phyloP scores from a whole-genome alignment of 805 yeast genomes.

The Ogataea saltuana region DNA sequence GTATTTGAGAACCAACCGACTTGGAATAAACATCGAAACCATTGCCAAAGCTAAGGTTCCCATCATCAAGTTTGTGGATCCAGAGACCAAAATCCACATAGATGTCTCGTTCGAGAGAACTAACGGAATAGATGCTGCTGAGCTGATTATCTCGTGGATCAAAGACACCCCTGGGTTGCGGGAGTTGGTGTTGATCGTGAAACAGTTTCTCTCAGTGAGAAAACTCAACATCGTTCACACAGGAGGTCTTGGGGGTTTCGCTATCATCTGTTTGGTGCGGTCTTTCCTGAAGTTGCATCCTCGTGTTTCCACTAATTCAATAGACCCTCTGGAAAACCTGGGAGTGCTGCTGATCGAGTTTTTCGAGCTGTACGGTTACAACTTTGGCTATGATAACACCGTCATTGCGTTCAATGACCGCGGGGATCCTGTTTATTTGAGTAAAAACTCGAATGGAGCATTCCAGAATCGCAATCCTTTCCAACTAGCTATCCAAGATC shows the following conservation, averaged over 20 bases:
- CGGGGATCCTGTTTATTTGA: slow-evolving; percentile 59
- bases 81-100: slow-evolving; percentile 65
- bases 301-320: slow-evolving; percentile 62
- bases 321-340: slow-evolving; percentile 69
- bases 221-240: slow-evolving; percentile 81
- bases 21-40: slow-evolving; percentile 78
- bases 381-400: slow-evolving; percentile 80
- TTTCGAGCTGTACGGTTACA: slow-evolving; percentile 87
- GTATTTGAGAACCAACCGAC: slow-evolving; percentile 55
- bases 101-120: slow-evolving; percentile 88
- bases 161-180: slow-evolving; percentile 72
- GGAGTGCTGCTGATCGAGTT: slow-evolving; percentile 89
- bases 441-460: slow-evolving; percentile 45
- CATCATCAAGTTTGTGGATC: slow-evolving; percentile 86
- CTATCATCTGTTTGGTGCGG: slow-evolving; percentile 84
- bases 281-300: slow-evolving; percentile 82
- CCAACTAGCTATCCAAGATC: slow-evolving; percentile 81
- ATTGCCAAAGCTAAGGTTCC: slow-evolving; percentile 92
- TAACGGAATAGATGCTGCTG: slow-evolving; percentile 83
- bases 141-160: slow-evolving; percentile 74
- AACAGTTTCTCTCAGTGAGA: slow-evolving; percentile 80
- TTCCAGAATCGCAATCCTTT: slow-evolving; percentile 54
- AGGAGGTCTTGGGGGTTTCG: slow-evolving; percentile 94
- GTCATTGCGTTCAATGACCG: slow-evolving; percentile 62
- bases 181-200: slow-evolving; percentile 77